A percentile compares a stretch with the other conserved stretches of the same genome.
Conservation (phyloP, 2,329 filamentous ascomycete genomes). For the Pestalotiopsis sp. region DNA sequence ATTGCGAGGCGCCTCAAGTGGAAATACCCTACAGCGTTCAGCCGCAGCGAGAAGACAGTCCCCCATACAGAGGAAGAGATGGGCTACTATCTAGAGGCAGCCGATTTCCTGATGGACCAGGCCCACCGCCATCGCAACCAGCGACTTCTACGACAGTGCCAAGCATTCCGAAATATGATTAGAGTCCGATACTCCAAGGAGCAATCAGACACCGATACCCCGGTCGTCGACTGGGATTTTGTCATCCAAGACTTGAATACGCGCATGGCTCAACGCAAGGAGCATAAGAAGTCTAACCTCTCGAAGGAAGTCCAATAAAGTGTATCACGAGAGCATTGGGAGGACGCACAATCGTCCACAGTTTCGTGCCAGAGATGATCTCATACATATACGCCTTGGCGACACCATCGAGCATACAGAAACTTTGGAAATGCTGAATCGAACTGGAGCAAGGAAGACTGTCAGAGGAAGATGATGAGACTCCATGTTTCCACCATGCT, state of each 20-base stretch:
- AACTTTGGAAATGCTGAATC: too few relatives aligned
- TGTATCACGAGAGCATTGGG: too few relatives aligned
- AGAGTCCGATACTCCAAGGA: background rate
- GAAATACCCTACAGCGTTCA: background rate
- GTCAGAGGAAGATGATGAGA: too few relatives aligned
- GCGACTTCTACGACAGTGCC: background rate
- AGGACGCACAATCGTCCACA: too few relatives aligned
- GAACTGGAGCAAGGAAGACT: too few relatives aligned
- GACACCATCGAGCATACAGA: too few relatives aligned
- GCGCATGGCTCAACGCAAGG: background rate
- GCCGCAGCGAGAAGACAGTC: background rate
- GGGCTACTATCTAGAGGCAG: background rate
- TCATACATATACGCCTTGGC: too few relatives aligned
- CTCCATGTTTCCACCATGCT: too few relatives aligned
- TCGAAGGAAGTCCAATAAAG: too few relatives aligned
- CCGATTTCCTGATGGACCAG: background rate
- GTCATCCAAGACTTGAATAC: background rate
- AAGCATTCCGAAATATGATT: background rate
- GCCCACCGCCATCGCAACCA: background rate
- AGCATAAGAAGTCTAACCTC: too few relatives aligned
- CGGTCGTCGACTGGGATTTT: background rate
- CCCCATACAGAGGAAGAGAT: background rate
- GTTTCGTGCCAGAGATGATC: too few relatives aligned
- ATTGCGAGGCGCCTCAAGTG: background rate
- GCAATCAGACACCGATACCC: background rate